A percentile compares a stretch with the other conserved stretches of the same genome.
Conservation (phyloP, 176 grass and related monocot genomes). For the Bonia amplexicaulis region DNA sequence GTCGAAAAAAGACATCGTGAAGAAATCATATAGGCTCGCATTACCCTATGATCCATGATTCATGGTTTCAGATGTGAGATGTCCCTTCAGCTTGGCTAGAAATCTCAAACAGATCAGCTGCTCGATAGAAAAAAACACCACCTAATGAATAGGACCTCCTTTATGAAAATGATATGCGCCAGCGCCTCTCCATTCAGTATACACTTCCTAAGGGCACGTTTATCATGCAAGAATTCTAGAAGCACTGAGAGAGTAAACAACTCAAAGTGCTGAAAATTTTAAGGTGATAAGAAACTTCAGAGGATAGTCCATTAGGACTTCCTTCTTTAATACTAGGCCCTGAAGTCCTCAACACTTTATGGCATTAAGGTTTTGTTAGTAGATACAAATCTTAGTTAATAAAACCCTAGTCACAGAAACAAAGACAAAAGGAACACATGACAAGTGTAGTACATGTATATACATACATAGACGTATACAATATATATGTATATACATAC, state of each 20-base stretch:
- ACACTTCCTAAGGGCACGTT: background rate
- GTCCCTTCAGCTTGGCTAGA: background rate
- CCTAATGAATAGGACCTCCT: background rate
- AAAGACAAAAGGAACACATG: too few species aligned
- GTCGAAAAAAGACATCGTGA: background rate
- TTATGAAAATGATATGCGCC: background rate
- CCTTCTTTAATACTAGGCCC: background rate
- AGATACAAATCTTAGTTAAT: background rate
- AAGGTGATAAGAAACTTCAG: background rate
- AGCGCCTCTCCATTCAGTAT: too few species aligned
- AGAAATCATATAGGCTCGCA: background rate
- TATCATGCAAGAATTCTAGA: background rate
- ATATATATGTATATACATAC: too few species aligned
- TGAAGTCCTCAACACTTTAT: background rate
- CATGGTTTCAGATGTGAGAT: background rate
- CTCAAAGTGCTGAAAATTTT: background rate
- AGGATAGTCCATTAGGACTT: background rate
- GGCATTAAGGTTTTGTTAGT: background rate
- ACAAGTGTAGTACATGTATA: too few species aligned
- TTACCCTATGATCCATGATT: background rate
- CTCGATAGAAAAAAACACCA: background rate
- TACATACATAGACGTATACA: accelerated
- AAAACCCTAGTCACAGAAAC: too few species aligned
- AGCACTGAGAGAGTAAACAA: background rate
- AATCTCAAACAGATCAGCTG: background rate